Evolutionary conservation across 257 asterid species (phyloP).

Genomic region (Lavandula angustifolia): DNA sequence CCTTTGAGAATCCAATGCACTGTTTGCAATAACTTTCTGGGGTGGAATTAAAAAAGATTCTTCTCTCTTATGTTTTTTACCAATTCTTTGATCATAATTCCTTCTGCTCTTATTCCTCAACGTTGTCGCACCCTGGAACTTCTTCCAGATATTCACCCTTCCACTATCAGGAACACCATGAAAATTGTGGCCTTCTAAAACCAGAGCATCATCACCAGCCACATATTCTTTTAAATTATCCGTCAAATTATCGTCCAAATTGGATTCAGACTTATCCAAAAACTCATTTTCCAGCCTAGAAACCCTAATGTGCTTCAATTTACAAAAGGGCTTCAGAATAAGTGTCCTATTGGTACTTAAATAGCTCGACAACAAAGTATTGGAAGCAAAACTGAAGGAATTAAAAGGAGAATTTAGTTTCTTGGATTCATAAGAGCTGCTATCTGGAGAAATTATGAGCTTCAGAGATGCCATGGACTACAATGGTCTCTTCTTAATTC

Average conservation of each 20-base stretch:
- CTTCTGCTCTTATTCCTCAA: too few relatives aligned
- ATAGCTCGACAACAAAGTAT: slow-evolving; percentile 48
- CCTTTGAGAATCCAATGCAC: slow-evolving; percentile 32
- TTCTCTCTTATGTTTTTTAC: slow-evolving; percentile 30
- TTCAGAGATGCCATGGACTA: slow-evolving; percentile 66
- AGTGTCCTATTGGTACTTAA: slow-evolving; percentile 46
- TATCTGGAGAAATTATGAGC: slow-evolving; percentile 50
- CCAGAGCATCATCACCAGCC: slow-evolving; percentile 40
- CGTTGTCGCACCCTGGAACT: slow-evolving; percentile 40
- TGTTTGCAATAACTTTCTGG: slow-evolving; percentile 27
- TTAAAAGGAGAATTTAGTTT: slow-evolving; percentile 36
- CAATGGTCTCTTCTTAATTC: slow-evolving; percentile 36
- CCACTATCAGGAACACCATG: slow-evolving; percentile 33
- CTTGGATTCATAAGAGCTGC: slow-evolving; percentile 47
- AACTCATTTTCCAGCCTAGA: slow-evolving; percentile 55
- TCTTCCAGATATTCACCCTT: slow-evolving; percentile 54
- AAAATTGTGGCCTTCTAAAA: slow-evolving; percentile 31
- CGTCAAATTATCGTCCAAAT: slow-evolving; percentile 27
- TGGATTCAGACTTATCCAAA: slow-evolving; percentile 35
- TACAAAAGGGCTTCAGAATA: slow-evolving; percentile 47
- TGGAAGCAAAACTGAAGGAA: slow-evolving; percentile 41
- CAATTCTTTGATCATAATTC: slow-evolving; percentile 28
- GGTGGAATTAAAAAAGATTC: slow-evolving; percentile 27
- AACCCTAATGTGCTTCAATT: slow-evolving; percentile 52
- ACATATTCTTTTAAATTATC: slow-evolving; percentile 32